A percentile compares a stretch with the other conserved stretches of the same genome.
These are phyloP conservation scores for Pseudopithomyces chartarum DNA, from an alignment of 2,329 filamentous ascomycete genomes.

Conservation along the genomic window DNA sequence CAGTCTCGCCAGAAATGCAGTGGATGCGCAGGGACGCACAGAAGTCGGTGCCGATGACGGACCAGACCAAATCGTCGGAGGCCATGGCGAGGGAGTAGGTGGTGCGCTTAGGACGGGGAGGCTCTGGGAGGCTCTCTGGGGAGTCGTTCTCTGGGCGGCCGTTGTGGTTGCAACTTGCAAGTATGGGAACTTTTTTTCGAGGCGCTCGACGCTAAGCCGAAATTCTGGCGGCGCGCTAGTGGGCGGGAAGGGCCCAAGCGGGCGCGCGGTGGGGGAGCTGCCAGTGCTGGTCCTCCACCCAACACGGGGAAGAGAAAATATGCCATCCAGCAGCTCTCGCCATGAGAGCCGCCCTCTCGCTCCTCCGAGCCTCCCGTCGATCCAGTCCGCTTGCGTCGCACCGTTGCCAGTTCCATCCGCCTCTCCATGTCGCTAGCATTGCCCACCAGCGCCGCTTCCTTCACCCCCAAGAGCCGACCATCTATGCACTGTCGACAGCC, in stretches of 20 bases:
- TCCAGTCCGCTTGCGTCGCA: background rate
- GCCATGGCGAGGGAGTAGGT: constrained; percentile 23
- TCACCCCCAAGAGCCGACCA: constrained; percentile 60
- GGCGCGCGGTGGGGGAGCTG: constrained; percentile 25
- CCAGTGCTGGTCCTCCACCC: constrained; percentile 1
- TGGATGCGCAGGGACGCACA: constrained; percentile 52
- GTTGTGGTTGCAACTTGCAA: background rate
- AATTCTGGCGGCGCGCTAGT: constrained; percentile 6
- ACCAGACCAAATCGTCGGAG: constrained; percentile 62
- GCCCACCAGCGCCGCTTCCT: constrained; percentile 1
- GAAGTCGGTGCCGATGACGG: constrained; percentile 93
- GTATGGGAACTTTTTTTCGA: background rate
- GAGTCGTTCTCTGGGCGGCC: background rate
- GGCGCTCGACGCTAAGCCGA: constrained; percentile 2
- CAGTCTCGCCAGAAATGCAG: too few species aligned
- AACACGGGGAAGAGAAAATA: constrained; percentile 15
- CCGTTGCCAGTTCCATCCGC: background rate
- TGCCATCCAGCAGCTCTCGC: constrained; percentile 29
- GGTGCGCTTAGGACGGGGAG: background rate
- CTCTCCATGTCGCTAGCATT: too few species aligned
- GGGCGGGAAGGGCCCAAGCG: constrained; percentile 16
- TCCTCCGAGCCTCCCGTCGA: constrained; percentile 15
- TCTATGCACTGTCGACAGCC: constrained; percentile 90
- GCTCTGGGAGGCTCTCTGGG: constrained; percentile 2
- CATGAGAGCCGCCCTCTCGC: constrained; percentile 40